Evolutionary conservation across 148 eudicot species (phyloP), one percentile per base, ranked within the genome.

Genomic region (Mesembryanthemum crystallinum): DNA sequence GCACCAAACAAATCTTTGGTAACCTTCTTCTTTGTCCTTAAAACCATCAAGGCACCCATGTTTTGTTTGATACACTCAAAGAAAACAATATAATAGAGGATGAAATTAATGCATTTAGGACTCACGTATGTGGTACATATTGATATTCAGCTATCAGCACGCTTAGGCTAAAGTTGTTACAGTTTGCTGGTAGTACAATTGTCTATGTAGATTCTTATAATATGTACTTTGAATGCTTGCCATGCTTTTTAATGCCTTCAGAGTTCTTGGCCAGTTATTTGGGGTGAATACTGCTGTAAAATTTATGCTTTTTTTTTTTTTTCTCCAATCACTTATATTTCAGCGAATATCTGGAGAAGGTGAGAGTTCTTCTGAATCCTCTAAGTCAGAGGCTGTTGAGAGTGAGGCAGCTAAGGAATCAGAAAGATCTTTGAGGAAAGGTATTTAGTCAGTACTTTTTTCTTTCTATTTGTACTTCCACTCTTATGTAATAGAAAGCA

Each of bases 301-400:
- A 69, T 33, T 28, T 61, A 49, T 71, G 29, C 30, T 49, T 43
- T 70, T 13, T 55, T 39, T 29, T 52, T 45, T 73, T 9, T 57
- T 61, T 78, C 7, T 58, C 49, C 54, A 39, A 72, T 75, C 54
- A 7, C 45, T 76, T 33, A 66, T 76, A 21, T 76, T 63, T 81
- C 90, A 92, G 97, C 73, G 86, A 59, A 84, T 94, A 69, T 83
- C 92, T 62, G 97, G 90, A 79, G 96, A 88, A 69, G 70, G 81
- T 72, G 96, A 90, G 67, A 89, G 88, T 85, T 80, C 96, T 15
- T 86, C 96, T 14, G 90, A 89, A 78, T 75, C 93, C 43, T 75
- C 87, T 20, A 82, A 93, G 82, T 42, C 83, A 30, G 91, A 87
- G 75, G 79, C 73, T 71, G 79, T 12, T 72, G 93, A 76, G 73